phyloP scores from a whole-genome alignment of 2,329 filamentous ascomycete genomes.

The Aaosphaeria pasadenensis region DNA sequence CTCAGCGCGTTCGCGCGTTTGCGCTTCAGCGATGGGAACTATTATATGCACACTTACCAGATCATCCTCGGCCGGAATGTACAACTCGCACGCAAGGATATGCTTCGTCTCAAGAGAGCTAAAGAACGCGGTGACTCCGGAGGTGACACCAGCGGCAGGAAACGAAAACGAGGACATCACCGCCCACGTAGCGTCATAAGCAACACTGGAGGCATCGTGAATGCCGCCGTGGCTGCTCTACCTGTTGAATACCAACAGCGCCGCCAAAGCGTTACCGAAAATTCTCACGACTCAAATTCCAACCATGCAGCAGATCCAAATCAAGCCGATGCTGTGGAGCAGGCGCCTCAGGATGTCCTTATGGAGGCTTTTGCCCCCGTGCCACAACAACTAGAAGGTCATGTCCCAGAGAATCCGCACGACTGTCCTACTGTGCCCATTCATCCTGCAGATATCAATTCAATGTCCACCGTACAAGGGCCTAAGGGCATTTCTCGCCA shows the following conservation, averaged over 20 bases:
- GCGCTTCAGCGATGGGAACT: constrained; percentile 71
- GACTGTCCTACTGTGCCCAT: constrained; percentile 68
- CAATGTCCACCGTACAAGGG: constrained; percentile 51
- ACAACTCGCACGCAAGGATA: constrained; percentile 45
- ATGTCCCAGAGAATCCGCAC: constrained; percentile 58
- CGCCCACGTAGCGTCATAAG: constrained; percentile 61
- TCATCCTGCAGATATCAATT: constrained; percentile 55
- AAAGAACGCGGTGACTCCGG: constrained; percentile 24
- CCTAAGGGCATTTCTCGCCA: constrained; percentile 73
- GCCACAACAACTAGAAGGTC: constrained; percentile 52
- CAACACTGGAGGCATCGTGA: constrained; percentile 66
- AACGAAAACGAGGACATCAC: constrained; percentile 50
- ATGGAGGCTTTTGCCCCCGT: constrained; percentile 35
- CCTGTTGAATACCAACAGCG: constrained; percentile 34
- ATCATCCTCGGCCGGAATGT: constrained; percentile 72
- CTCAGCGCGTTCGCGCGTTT: constrained; percentile 64
- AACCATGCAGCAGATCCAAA: constrained; percentile 32
- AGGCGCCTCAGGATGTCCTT: constrained; percentile 32
- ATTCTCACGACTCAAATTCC: constrained; percentile 52
- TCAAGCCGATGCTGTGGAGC: constrained; percentile 24
- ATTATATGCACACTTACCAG: constrained; percentile 73
- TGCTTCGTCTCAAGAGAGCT: constrained; percentile 44
- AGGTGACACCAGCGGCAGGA: constrained; percentile 33
- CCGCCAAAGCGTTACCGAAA: constrained; percentile 38
- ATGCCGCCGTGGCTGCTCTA: constrained; percentile 28